Percentiles rank a stretch among this genome's conserved stretches.
phyloP scores from a whole-genome alignment of 2,329 filamentous ascomycete genomes.

The Tolypocladium cylindrosporum region DNA sequence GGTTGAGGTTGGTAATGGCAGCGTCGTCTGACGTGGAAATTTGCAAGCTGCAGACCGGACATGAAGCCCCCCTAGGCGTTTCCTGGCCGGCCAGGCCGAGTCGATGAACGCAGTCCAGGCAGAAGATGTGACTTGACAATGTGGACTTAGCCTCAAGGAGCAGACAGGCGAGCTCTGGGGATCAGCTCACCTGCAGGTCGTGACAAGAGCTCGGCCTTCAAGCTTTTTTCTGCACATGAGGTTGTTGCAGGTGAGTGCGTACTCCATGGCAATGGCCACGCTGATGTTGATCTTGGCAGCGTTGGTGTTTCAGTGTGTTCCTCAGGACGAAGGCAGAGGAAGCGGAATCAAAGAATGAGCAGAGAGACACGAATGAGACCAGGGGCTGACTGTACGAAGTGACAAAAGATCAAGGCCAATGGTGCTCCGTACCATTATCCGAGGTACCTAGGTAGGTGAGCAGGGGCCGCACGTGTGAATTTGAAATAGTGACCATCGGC shows the following conservation, averaged over 20 bases:
- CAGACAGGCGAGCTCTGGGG: not conserved
- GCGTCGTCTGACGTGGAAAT: slow-evolving; percentile 67
- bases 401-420: not conserved
- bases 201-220: slow-evolving; percentile 65
- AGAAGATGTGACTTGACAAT: slow-evolving; percentile 68
- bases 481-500: not conserved
- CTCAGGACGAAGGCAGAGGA: not conserved
- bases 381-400: not conserved
- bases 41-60: slow-evolving; percentile 65
- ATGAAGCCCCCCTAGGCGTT: slow-evolving; percentile 34
- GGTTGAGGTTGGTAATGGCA: slow-evolving; percentile 60
- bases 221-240: slow-evolving; percentile 65
- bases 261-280: slow-evolving; percentile 53
- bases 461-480: not conserved
- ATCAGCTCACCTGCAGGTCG: slow-evolving; percentile 66
- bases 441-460: no score
- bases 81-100: slow-evolving; percentile 46
- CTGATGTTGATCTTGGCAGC: not conserved
- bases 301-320: not conserved
- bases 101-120: slow-evolving; percentile 58
- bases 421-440: not conserved
- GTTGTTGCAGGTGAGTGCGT: slow-evolving; percentile 67
- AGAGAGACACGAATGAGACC: not conserved
- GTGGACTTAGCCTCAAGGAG: not conserved
- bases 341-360: not conserved